Evolutionary conservation across 768 basidiomycete genomes (phyloP), one percentile per base, ranked within the genome.

Genomic region (Paxillus rubicundulus): DNA sequence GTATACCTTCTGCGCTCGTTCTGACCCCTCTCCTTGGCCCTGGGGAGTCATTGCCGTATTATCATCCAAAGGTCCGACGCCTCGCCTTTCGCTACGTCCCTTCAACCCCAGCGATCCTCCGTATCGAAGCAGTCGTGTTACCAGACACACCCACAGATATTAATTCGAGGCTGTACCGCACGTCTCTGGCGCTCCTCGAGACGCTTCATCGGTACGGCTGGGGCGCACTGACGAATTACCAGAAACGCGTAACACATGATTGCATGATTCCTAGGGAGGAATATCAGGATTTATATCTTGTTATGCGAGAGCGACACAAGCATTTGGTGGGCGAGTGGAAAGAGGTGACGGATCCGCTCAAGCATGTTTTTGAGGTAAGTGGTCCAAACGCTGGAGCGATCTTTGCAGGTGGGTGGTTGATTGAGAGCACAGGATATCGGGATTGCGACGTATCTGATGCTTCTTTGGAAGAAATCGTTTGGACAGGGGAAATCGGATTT

Each of bases 231-330:
- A 86, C 82, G 2, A 82, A 87, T 50, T 98, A 96, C 73, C 80
- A 83, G 70, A 98, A 98, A 65, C 82, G 95, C 2, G 86, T 94
- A 4, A 59, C 74, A 2, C 96, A 98, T 61, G 96, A 98, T 67
- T 76, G 81, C 28, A 56, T 98, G 20, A 79, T 96, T 4, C 77
- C 82, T 0, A 74, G 89, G 16, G 89, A 92, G 50, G 61, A 68
- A 1, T 98, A 95, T 61, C 96, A 98, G 60, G 96, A 98, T 67
- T 69, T 95, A 9, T 98, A 98, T 60, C 81, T 94, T 21, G 61
- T 84, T 9, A 86, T 98, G 81, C 82, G 95, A 50, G 90, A 92
- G 61, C 77, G 89, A 10, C 84, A 97, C 70, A 88, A 87, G 59
- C 80, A 85, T 61, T 71, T 92, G 9, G 80, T 92, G 3, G 72